Base-by-base conservation (phyloP, 305 asterid species). In the Rubia balearica region DNA sequence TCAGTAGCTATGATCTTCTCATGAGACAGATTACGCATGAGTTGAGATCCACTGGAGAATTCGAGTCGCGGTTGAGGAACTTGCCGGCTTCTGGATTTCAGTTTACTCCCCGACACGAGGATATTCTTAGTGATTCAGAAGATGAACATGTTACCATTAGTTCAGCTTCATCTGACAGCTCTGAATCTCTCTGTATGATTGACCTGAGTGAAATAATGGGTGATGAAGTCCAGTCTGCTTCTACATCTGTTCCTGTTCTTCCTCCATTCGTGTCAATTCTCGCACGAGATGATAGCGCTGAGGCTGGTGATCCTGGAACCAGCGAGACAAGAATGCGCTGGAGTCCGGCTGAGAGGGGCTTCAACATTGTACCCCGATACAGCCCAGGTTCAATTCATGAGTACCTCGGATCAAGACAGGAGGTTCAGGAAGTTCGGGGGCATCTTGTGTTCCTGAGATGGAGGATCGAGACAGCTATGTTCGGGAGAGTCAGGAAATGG, bases 381-480 rank as follows among this genome's bases (percentile, higher is more conserved):
- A 79, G 61, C 79, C 90, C 93, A 13, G 49, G 81, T 71, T 86
- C 87, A 43, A 68, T 90, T 69, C 45, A 67, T 51, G 80, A 76
- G 62, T 81, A 68, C 74, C 78, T 36, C 8, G 48, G 70, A 69
- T 73, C 67, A 16, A 63, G 0, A 63, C 62, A 36, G 16, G 68
- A 73, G 60, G 55, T 16, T 83, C 7, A 64, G 4, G 80, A 76
- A 13, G 88, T 74, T 65, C 80, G 83, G 74, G 78, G 76, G 30
- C 97, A 92, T 84, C 83, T 95, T n/a, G 73, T 80, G 59, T 49
- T 72, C 77, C 63, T 82, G 80, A 89, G 88, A 65, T 95, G 98
- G 97, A 81, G 77, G 65, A 69, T 92, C 30, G 85, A 84, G 68
- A 78, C 8, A 68, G 41, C 42, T 7, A 43, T 10, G 40, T 81